A percentile compares a stretch with the other conserved stretches of the same genome.
Evolutionary conservation across 139 green algal genomes (phyloP).

Genomic region (Klebsormidium nitens): DNA sequence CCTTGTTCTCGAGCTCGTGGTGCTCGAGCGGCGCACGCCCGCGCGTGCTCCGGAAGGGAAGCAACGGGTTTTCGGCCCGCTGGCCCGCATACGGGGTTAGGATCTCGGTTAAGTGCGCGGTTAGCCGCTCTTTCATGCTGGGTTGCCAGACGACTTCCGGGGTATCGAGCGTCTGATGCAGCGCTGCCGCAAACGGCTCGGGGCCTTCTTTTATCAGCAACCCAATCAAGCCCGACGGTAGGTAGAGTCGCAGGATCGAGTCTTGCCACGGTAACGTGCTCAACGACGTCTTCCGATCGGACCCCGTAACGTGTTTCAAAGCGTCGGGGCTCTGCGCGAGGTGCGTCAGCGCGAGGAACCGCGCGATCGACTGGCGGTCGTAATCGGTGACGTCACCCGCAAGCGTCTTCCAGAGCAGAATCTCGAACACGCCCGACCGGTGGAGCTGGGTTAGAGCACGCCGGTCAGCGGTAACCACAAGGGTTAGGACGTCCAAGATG

Average conservation of each 20-base stretch:
- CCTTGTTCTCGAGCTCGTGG: conserved; percentile 13
- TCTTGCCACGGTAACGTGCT: conserved; percentile 20
- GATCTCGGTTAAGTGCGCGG: not conserved
- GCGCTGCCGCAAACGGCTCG: too few relatives aligned
- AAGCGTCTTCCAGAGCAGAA: conserved; percentile 33
- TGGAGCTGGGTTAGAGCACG: conserved; percentile 1
- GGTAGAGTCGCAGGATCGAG: conserved; percentile 18
- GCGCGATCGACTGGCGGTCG: conserved; percentile 10
- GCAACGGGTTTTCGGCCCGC: conserved; percentile 4
- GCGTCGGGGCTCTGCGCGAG: conserved; percentile 11
- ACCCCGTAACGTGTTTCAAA: not conserved
- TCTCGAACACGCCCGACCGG: conserved; percentile 25
- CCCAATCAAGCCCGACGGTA: conserved; percentile 9
- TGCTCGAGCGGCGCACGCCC: conserved; percentile 10
- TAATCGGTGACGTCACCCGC: conserved; percentile 20
- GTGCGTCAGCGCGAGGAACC: conserved; percentile 20
- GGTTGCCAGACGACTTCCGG: conserved; percentile 27
- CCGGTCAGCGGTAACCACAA: conserved; percentile 8
- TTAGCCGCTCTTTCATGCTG: conserved; percentile 19
- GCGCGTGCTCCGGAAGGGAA: conserved; percentile 6
- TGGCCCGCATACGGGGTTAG: conserved; percentile 17
- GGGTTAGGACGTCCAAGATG: conserved; percentile 13
- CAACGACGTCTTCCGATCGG: not conserved
- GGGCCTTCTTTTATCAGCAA: conserved; percentile 33
- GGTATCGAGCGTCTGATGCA: not conserved